Evolutionary conservation across 2,329 filamentous ascomycete genomes (phyloP).

Genomic region (Arachnopeziza araneosa): DNA sequence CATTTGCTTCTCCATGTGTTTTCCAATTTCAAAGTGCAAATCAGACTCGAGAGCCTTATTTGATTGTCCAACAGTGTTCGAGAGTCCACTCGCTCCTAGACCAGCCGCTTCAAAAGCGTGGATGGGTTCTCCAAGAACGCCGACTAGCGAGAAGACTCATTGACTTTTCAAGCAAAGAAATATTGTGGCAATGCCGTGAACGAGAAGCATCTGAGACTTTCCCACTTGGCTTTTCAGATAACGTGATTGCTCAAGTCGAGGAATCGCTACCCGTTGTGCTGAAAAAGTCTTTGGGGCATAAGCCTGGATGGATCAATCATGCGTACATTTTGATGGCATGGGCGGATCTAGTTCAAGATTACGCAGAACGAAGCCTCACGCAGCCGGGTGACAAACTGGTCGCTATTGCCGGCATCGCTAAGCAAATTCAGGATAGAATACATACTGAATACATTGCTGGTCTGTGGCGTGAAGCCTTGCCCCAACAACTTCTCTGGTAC

Average conservation of each 20-base stretch:
- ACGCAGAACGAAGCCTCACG: background rate
- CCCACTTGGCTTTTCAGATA: background rate
- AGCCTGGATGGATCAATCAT: background rate
- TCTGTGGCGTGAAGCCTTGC: background rate
- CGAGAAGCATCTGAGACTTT: background rate
- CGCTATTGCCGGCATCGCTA: background rate
- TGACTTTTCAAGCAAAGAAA: background rate
- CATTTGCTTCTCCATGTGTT: background rate
- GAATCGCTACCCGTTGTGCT: background rate
- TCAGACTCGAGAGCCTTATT: background rate
- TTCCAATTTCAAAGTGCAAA: background rate
- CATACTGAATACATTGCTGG: background rate
- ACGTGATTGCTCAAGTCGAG: background rate
- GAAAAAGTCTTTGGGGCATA: background rate
- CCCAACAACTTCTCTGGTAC: background rate
- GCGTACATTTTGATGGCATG: background rate
- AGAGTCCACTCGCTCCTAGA: background rate
- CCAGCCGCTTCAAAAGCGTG: background rate
- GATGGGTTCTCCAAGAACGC: background rate
- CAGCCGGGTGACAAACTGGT: background rate
- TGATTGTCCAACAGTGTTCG: background rate
- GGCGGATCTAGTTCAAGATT: background rate
- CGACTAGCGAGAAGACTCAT: background rate
- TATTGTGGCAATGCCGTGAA: background rate
- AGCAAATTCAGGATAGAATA: background rate